Evolutionary conservation across 1,284 basidiomycete genomes (phyloP), one percentile per base, ranked within the genome.

Genomic region (Vanrija humicola): DNA sequence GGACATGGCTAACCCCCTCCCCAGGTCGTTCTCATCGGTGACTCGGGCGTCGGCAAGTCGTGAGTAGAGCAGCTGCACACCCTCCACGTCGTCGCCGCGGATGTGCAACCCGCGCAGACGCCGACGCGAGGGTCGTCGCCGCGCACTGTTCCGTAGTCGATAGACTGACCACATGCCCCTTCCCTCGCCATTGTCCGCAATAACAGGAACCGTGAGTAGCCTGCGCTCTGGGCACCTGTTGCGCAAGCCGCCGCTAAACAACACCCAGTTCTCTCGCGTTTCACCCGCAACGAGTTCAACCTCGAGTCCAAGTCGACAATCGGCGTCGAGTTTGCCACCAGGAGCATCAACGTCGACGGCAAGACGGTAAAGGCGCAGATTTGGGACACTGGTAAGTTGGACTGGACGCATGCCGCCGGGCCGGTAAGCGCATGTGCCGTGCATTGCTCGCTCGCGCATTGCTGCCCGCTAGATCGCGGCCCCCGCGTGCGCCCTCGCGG

Each of bases 321-420:
- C 77, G 95, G 95, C 57, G 96, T 99, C 69, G 96, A 99, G 79
- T 98, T 99, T 73, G 95, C 95, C 9, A 98, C 95, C 48, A 85
- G 96, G 70, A 92, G 91, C 48, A 92, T 95, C 77, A 88, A 84
- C 63, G 90, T 98, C 16, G 95, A 98, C 76, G 85, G 86, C 44
- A 99, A 99, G 86, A 96, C 88, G 6, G 84, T 99, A 69, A 98
- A 98, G 80, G 95, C 95, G 28, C 95, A 99, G 79, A 98, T 99
- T 69, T 99, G 95, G 95, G 96, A 99, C 80, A 98, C 93, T 69
- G 90, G 89, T 90, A 59, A 63, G 82, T 78, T 26, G 9, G 34
- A 34, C 9, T 34, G 34, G 34, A 2, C 34, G 34, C 34, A 34
- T 34, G 34, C 34, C 34, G 34, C 34, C 34, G 34, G 34, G 34